phyloP scores from a whole-genome alignment of 129 eudicot species.

The Saposhnikovia divaricata region DNA sequence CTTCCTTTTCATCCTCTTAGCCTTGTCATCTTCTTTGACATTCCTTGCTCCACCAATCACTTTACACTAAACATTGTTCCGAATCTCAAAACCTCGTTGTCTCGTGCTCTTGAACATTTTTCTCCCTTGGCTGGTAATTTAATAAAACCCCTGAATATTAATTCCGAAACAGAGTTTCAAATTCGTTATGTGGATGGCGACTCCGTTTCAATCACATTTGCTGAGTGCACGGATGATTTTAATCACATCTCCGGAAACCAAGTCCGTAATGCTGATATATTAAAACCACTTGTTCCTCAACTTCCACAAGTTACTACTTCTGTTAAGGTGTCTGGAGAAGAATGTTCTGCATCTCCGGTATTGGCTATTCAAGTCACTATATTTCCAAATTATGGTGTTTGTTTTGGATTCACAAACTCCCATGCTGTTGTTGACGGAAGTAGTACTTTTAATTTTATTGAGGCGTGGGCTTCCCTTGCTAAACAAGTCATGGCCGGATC shows the following conservation, averaged over 20 bases:
- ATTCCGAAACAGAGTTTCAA: background rate
- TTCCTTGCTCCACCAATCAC: background rate
- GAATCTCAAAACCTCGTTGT: background rate
- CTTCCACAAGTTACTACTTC: background rate
- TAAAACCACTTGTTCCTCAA: slow-evolving; percentile 30
- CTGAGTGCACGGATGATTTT: slow-evolving; percentile 27
- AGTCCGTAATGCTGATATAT: slow-evolving; percentile 27
- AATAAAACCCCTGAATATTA: background rate
- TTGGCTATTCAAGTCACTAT: slow-evolving; percentile 34
- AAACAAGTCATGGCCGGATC: background rate
- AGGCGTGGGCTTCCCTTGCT: slow-evolving; percentile 31
- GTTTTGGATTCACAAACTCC: slow-evolving; percentile 27
- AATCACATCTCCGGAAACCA: slow-evolving; percentile 24
- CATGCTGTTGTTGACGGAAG: slow-evolving; percentile 35
- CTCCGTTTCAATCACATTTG: slow-evolving; percentile 24
- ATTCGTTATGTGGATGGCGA: slow-evolving; percentile 33
- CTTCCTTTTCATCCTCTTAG: background rate
- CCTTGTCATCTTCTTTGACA: background rate
- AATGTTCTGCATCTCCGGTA: slow-evolving; percentile 14
- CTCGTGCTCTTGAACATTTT: slow-evolving; percentile 5
- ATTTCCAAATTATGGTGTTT: slow-evolving; percentile 35
- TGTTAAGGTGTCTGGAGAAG: background rate
- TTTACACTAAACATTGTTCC: background rate
- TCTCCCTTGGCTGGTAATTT: slow-evolving; percentile 7
- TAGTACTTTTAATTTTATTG: slow-evolving; percentile 18